Conservation (phyloP, 306 rosid species). For the Rosa rugosa region DNA sequence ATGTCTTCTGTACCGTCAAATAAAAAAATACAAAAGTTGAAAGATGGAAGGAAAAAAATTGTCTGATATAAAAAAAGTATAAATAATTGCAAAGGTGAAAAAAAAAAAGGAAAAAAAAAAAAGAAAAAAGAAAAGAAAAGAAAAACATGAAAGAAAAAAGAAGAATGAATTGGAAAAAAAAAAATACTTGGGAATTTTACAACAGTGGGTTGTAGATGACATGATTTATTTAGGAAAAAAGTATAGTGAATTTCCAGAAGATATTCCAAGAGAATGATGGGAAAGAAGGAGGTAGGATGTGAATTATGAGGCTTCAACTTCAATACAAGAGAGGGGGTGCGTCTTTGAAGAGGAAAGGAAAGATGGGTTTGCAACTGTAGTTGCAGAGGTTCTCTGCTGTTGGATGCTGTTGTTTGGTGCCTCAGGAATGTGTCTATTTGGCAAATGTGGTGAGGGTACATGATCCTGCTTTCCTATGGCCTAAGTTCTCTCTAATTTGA, state of each 20-base stretch:
- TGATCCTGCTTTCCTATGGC: constrained; percentile 45
- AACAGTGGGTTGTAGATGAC: not conserved
- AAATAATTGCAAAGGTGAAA: constrained; percentile 11
- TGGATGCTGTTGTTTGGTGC: constrained; percentile 60
- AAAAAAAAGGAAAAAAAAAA: constrained; percentile 7
- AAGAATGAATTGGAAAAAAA: not conserved
- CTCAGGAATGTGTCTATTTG: constrained; percentile 45
- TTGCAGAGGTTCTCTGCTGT: constrained; percentile 54
- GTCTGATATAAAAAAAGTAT: constrained; percentile 1
- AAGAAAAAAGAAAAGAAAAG: not conserved
- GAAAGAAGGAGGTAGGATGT: constrained; percentile 42
- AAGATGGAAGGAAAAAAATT: constrained; percentile 36
- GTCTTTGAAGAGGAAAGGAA: constrained; percentile 48
- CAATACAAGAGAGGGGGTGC: constrained; percentile 44
- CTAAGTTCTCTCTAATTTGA: constrained; percentile 37
- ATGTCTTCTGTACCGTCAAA: constrained; percentile 28
- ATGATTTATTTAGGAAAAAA: constrained; percentile 3
- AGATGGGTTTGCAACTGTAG: constrained; percentile 52
- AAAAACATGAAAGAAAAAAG: no score
- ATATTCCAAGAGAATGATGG: constrained; percentile 39
- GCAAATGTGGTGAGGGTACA: constrained; percentile 47
- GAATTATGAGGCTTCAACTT: constrained; percentile 55
- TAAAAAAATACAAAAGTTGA: constrained; percentile 13
- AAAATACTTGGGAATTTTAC: not conserved
- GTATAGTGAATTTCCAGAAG: constrained; percentile 27